A percentile compares a stretch with the other conserved stretches of the same genome.
These are phyloP conservation scores for Physaria fendleri DNA, from an alignment of 345 rosid genomes.

Conservation along the genomic window DNA sequence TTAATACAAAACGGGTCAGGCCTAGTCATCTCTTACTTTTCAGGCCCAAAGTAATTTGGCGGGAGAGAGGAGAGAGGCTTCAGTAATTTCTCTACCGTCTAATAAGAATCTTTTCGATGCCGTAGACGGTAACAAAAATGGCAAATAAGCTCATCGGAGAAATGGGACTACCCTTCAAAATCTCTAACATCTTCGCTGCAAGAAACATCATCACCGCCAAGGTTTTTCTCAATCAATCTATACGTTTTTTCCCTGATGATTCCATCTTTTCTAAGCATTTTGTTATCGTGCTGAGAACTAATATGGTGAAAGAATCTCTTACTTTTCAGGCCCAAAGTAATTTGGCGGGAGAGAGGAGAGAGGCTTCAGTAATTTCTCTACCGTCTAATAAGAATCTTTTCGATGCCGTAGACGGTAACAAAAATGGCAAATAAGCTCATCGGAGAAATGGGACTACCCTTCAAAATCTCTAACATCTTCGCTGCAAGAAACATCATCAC, in stretches of 20 bases:
- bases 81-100: background rate
- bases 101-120: background rate
- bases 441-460: slow-evolving; percentile 54
- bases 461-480: slow-evolving; percentile 50
- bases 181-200: slow-evolving; percentile 61
- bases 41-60: background rate
- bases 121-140: slow-evolving; percentile 27
- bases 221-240: slow-evolving; percentile 26
- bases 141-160: slow-evolving; percentile 65
- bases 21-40: no score
- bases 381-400: background rate
- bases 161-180: slow-evolving; percentile 48
- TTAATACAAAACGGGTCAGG: no score
- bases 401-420: slow-evolving; percentile 11
- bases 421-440: slow-evolving; percentile 63
- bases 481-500: slow-evolving; percentile 67
- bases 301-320: no score
- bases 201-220: slow-evolving; percentile 67
- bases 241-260: background rate
- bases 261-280: background rate
- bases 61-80: slow-evolving; percentile 5
- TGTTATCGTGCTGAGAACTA: no score
- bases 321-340: background rate
- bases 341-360: slow-evolving; percentile 14
- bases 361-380: background rate